These are phyloP conservation scores for Russula brevipes DNA, from an alignment of 768 basidiomycete genomes.

Conservation along the genomic window DNA sequence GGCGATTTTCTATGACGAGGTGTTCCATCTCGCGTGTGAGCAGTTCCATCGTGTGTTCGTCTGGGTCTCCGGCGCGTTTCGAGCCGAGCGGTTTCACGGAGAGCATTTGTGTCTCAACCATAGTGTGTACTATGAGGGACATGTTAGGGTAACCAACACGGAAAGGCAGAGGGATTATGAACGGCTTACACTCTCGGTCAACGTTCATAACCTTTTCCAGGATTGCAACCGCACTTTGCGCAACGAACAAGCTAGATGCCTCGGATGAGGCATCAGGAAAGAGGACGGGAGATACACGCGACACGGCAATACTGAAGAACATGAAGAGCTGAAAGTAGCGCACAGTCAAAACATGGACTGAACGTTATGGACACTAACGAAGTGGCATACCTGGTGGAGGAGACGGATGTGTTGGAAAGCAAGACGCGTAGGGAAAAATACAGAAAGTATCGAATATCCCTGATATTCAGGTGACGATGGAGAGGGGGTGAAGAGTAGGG, in stretches of 20 bases:
- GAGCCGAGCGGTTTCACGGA: constrained; percentile 8
- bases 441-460: constrained; percentile 31
- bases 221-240: neutral
- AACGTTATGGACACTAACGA: neutral
- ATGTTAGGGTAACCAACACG: neutral
- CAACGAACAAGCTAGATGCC: neutral
- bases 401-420: constrained; percentile 73
- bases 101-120: constrained; percentile 16
- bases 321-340: constrained; percentile 44
- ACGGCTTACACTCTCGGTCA: constrained; percentile 19
- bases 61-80: neutral
- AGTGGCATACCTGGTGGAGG: constrained; percentile 49
- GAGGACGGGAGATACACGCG: constrained; percentile 63
- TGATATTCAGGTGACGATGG: constrained; percentile 32
- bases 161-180: neutral
- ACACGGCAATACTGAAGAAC: constrained; percentile 67
- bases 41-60: constrained; percentile 17
- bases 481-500: constrained; percentile 60
- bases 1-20: constrained; percentile 22
- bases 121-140: constrained; percentile 3
- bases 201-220: constrained; percentile 14
- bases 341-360: neutral
- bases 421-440: constrained; percentile 55
- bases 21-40: constrained; percentile 26
- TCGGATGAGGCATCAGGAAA: constrained; percentile 36